Conservation (phyloP, 75 land plant species). For the Pinus taeda region DNA sequence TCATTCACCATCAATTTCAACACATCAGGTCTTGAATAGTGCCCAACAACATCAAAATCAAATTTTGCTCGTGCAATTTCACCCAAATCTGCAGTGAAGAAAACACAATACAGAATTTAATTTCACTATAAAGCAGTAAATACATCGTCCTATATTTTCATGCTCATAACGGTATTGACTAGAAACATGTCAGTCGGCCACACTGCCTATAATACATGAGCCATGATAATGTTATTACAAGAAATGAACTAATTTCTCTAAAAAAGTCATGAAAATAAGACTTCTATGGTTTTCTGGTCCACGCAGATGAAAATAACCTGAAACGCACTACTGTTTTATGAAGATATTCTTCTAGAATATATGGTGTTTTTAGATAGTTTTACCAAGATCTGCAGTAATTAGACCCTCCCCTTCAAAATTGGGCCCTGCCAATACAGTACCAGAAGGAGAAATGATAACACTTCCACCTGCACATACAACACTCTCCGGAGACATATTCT, state of each 20-base stretch:
- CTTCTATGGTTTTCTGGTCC: neutral
- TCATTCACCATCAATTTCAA: constrained; percentile 73
- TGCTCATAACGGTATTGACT: neutral
- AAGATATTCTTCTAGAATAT: neutral
- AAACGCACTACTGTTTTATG: neutral
- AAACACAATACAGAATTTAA: neutral
- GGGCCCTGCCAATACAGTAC: constrained; percentile 83
- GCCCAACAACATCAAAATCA: constrained; percentile 98
- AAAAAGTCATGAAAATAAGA: neutral
- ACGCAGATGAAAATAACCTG: neutral
- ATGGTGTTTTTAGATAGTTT: neutral
- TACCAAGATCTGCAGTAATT: constrained; percentile 88
- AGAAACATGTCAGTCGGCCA: neutral
- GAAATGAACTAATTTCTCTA: neutral
- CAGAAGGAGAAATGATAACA: constrained; percentile 93
- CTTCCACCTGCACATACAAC: constrained; percentile 96
- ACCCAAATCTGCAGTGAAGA: constrained; percentile 66
- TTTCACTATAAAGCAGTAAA: no score
- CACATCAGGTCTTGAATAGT: constrained; percentile 87
- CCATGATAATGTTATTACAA: neutral
- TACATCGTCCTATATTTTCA: neutral
- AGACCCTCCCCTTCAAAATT: constrained; percentile 94
- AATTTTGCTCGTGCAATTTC: constrained; percentile 88
- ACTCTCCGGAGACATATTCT: constrained; percentile 66
- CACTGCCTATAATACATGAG: neutral